These are phyloP conservation scores for Erysimum cheiranthoides DNA, from an alignment of 345 rosid species.

Conservation along the genomic window DNA sequence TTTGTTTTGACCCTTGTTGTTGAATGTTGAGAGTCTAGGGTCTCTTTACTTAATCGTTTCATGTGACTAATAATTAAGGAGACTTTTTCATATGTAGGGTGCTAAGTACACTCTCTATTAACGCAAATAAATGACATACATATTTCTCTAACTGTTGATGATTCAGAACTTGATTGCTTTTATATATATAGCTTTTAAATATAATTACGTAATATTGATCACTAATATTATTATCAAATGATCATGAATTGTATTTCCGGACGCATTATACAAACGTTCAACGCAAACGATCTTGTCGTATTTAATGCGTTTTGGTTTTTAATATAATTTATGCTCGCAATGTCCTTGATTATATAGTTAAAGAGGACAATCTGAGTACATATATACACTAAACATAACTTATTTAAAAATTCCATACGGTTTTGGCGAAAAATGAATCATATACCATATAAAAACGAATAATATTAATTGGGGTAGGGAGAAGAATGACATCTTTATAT, in stretches of 20 bases:
- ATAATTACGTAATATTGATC: background rate
- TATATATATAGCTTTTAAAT: background rate
- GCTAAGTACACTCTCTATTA: constrained; percentile 27
- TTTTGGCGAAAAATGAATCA: background rate
- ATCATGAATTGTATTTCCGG: background rate
- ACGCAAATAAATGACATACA: constrained; percentile 28
- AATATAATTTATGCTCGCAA: background rate
- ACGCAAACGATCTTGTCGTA: background rate
- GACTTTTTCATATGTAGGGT: constrained; percentile 19
- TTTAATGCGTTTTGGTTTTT: background rate
- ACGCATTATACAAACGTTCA: constrained; percentile 3
- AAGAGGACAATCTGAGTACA: constrained; percentile 2
- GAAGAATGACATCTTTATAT: constrained; percentile 27
- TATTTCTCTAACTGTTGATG: background rate
- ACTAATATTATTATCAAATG: background rate
- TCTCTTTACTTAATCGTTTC: constrained; percentile 14
- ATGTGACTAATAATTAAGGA: constrained; percentile 39
- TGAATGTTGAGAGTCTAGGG: constrained; percentile 35
- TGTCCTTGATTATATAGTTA: background rate
- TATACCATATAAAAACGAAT: background rate
- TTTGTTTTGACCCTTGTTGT: constrained; percentile 47
- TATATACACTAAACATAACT: background rate
- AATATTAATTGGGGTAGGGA: constrained; percentile 8
- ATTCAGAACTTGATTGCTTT: background rate
- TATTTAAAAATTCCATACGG: background rate